Percentiles rank a stretch among this genome's conserved stretches.
Conservation (phyloP, 2,329 filamentous ascomycete species). For the Aspergillus sp. region DNA sequence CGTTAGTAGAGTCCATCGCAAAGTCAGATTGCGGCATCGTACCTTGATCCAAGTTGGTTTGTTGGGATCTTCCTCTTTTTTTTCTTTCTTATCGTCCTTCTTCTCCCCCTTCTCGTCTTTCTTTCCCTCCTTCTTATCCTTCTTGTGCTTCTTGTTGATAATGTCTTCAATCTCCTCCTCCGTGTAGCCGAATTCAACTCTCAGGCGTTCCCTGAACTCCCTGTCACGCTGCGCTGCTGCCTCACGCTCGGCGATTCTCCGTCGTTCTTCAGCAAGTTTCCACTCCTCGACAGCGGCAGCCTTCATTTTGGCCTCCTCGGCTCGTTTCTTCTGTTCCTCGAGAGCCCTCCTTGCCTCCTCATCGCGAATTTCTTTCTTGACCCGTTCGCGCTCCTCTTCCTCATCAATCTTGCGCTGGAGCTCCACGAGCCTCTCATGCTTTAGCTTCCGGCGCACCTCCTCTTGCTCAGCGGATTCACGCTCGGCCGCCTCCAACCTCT, state of each 20-base stretch:
- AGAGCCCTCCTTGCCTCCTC: conserved; percentile 48
- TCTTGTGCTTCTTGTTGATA: conserved; percentile 40
- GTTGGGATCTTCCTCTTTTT: conserved; percentile 27
- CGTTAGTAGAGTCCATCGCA: conserved; percentile 10
- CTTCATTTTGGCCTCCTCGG: conserved; percentile 36
- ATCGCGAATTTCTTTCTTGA: conserved; percentile 35
- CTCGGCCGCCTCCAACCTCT: conserved; percentile 5
- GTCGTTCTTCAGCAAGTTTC: conserved; percentile 33
- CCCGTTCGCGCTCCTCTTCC: conserved; percentile 47
- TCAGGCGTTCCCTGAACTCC: conserved; percentile 38
- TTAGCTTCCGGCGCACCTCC: conserved; percentile 31
- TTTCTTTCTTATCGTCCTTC: conserved; percentile 36
- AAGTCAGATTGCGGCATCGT: not conserved
- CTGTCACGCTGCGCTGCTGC: conserved; percentile 31
- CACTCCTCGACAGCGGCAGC: conserved; percentile 43
- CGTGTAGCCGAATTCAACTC: conserved; percentile 39
- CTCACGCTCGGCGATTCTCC: conserved; percentile 31
- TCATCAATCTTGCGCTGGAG: conserved; percentile 38
- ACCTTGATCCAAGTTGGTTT: conserved; percentile 47
- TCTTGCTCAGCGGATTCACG: conserved; percentile 32
- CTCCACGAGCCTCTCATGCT: conserved; percentile 31
- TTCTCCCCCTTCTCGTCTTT: conserved; percentile 41
- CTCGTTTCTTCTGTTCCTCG: conserved; percentile 31
- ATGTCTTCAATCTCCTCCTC: conserved; percentile 46
- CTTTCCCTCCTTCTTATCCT: conserved; percentile 21